Base-by-base conservation (phyloP, 106 monocot genomes). In the Iris macrosiphon region DNA sequence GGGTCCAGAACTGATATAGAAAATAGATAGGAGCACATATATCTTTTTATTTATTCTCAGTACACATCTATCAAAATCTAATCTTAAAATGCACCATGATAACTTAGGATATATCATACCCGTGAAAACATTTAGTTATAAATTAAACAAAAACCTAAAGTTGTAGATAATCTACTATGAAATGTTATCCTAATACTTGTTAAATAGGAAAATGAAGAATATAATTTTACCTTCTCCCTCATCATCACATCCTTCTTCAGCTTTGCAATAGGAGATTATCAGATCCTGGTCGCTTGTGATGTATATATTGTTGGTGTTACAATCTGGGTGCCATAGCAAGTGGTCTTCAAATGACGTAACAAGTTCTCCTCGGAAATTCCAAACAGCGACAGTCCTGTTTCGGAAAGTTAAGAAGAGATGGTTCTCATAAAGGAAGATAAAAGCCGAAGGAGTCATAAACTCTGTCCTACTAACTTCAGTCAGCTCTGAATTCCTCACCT, bases 251-350 rank as follows among this genome's bases (percentile, higher is more conserved):
- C 70, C 81, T 62, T 80, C 85, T 51, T 78, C 78, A 24, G 85
- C 60, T 65, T 91, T 91, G 72, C 90, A 91, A 40, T 91, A 91
- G 13, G 90, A 91, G 51, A 91, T 91, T n/a, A 91, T 90, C 45
- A 90, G 58, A 72, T 90, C 89, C 72, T 90, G 89, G 44, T 90
- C 89, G 20, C 84, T 90, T 4, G 89, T 90, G 18, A 84, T 90
- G 65, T 90, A 90, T 21, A 90, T 90, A 64, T 90, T 90, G 55
- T 91, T 91, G 32, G 90, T 91, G 46, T 80, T 91, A 44, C 90
- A 91, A 44, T 91, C 90, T 7, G 85, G 90, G 58, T 91, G 90
- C 90, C 90, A 91, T 8, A 91, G 55, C 66, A 91, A 45, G 58
- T 88, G 82, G 20, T 88, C 88, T 31, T 88, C 88, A 57, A 88